Base-by-base conservation (phyloP, 1,284 basidiomycete species). In the Hortiboletus rubellus region DNA sequence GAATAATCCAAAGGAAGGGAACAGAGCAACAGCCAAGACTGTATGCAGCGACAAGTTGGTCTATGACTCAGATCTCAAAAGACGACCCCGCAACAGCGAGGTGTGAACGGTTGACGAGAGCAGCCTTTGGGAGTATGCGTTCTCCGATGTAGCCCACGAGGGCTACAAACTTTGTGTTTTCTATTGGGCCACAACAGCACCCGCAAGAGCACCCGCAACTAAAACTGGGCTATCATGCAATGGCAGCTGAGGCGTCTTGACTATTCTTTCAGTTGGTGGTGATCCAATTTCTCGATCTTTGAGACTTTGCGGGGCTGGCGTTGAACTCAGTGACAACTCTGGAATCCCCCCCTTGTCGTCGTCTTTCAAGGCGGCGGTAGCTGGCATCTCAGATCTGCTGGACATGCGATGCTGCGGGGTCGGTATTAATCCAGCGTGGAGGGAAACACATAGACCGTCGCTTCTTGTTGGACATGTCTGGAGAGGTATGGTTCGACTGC, bases 401-500 rank as follows among this genome's bases (percentile, higher is more conserved):
- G 65, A 66, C 64, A 64, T 54, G 60, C 58, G 63, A 60, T 46
- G 47, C 52, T 61, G 61, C 59, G 54, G 55, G 37, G 49, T 74
- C 63, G 72, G 64, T 60, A 56, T 34, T 54, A 54, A 50, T 66
- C 65, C 45, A 48, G 58, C 31, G 51, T 42, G 57, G 50, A 60
- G 52, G 54, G 58, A 57, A 63, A 57, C 59, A 56, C 54, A 78
- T 77, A 69, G 74, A 81, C 80, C 77, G 78, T 73, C 76, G 83
- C 72, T 88, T 89, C 79, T 90, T 91, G 70, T 87, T 84, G 38
- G 87, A 89, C 74, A 85, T 79, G 62, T 91, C 89, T 15, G 85
- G 81, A 12, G 86, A 86, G 9, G 80, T 77, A 63, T 87, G 80
- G 61, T 75, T 81, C 36, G 85, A 81, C 65, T 88, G n/a, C n/a